phyloP scores from a whole-genome alignment of 306 rosid genomes.

The Medicago lupulina region DNA sequence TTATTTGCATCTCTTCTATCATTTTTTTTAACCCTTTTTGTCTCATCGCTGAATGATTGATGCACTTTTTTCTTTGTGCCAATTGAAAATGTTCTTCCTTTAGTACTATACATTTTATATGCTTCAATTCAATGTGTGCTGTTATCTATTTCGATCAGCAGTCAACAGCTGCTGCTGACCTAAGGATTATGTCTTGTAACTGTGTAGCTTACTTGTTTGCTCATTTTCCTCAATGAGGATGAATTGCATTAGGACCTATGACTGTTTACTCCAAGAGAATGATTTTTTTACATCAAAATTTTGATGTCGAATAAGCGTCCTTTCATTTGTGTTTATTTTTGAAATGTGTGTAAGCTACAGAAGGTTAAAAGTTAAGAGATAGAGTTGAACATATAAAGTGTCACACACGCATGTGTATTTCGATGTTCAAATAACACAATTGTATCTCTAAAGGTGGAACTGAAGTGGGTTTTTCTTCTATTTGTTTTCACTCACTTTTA shows the following conservation, averaged over 20 bases:
- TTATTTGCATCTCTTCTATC: too few relatives aligned
- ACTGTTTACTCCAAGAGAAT: not conserved
- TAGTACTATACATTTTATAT: slow-evolving; percentile 13
- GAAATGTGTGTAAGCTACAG: not conserved
- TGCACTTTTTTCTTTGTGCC: not conserved
- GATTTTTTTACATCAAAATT: not conserved
- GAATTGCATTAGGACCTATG: slow-evolving; percentile 39
- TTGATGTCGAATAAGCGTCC: not conserved
- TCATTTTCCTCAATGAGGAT: slow-evolving; percentile 36
- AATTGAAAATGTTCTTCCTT: slow-evolving; percentile 11
- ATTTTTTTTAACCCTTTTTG: not conserved
- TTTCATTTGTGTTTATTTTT: not conserved
- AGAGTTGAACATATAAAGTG: not conserved
- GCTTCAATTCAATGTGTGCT: slow-evolving; percentile 33
- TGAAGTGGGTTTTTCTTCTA: not conserved
- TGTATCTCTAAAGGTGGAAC: slow-evolving; percentile 19
- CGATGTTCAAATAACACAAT: not conserved
- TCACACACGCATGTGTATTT: not conserved
- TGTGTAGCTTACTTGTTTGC: slow-evolving; percentile 38
- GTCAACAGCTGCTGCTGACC: slow-evolving; percentile 34
- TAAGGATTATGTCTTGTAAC: slow-evolving; percentile 32
- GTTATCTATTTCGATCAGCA: slow-evolving; percentile 34
- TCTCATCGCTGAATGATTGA: not conserved
- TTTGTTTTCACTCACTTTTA: not conserved
- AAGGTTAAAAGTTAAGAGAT: not conserved